These are phyloP conservation scores for Gautieria morchelliformis DNA, from an alignment of 768 basidiomycete species.

Conservation along the genomic window DNA sequence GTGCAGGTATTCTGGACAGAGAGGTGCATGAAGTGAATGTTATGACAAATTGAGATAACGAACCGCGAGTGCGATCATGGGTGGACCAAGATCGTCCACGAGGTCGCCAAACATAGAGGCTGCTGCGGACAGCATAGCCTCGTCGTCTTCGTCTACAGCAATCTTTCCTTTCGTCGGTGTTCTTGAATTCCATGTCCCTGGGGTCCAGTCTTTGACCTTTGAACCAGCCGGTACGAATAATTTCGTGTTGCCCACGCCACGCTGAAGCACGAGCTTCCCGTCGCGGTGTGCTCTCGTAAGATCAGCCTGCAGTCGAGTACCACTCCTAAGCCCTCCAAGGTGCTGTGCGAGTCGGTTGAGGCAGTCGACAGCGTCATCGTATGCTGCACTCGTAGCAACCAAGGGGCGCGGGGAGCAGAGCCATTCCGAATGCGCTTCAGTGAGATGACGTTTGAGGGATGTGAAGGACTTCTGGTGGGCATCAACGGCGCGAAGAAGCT, in stretches of 20 bases:
- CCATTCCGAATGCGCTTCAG: constrained; percentile 85
- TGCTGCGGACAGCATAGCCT: constrained; percentile 46
- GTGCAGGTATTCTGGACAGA: constrained; percentile 47
- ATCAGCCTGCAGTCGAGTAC: constrained; percentile 77
- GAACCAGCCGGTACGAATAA: constrained; percentile 3
- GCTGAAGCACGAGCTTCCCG: constrained; percentile 30
- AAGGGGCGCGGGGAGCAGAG: constrained; percentile 19
- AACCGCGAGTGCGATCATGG: constrained; percentile 65
- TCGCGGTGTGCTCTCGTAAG: constrained; percentile 51
- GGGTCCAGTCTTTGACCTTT: background rate
- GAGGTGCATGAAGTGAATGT: background rate
- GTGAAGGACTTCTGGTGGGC: constrained; percentile 87
- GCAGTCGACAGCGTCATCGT: constrained; percentile 79
- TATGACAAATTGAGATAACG: constrained; percentile 15
- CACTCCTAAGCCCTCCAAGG: constrained; percentile 78
- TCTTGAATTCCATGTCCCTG: constrained; percentile 13
- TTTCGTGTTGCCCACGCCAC: constrained; percentile 15
- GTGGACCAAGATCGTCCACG: constrained; percentile 71
- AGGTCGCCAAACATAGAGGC: constrained; percentile 71
- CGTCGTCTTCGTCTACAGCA: constrained; percentile 28
- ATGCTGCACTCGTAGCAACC: constrained; percentile 38
- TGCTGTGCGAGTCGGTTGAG: constrained; percentile 91
- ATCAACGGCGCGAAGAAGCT: constrained; percentile 71
- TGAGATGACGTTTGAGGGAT: constrained; percentile 73
- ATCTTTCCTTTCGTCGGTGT: constrained; percentile 16